Base-by-base conservation (phyloP, 2,329 filamentous ascomycete genomes). In the Leptodontidium sp. region DNA sequence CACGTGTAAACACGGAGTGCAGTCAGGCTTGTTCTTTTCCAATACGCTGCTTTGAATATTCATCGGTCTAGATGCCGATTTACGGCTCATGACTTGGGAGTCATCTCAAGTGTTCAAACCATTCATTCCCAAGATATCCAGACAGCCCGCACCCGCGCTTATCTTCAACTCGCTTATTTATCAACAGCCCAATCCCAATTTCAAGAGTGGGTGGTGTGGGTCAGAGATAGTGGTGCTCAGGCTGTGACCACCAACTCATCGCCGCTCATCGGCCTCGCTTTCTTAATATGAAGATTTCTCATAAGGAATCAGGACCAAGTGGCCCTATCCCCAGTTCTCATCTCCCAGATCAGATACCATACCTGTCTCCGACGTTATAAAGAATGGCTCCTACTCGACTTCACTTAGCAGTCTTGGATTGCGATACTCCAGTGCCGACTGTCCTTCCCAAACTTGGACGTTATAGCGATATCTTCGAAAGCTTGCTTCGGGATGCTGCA, bases 371-470 rank as follows among this genome's bases (percentile, higher is more conserved):
- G 45, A 66, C 64, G 64, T 61, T 57, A 65, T 58, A 24, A n/a
- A 4, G 11, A 9, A 70, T 70, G 69, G 59, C 68, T 35, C n/a
- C 66, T n/a, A 59, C 35, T 45, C 66, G 32, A 12, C 64, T 73
- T 6, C 67, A 64, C n/a, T 68, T 72, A 43, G 70, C 68, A 24
- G 59, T 71, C 32, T 61, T 73, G 35, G 67, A 73, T 32, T 69
- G 69, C 53, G 72, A 73, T 69, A 72, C 59, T 6, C 72, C 72
- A 7, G 72, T 73, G 24, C 72, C 71, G 24, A 70, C 68, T 40
- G 66, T 73, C 4, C 57, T 68, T 38, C 47, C 67, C 1, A 61
- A 65, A 49, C 55, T 62, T 50, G 69, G 69, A 1, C 61, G 61
- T 15, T 73, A 72, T 47, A 71, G 67, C 35, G 66, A 71, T 68